Percentiles rank a stretch among this genome's conserved stretches.
These are phyloP conservation scores for Tilletia indica DNA, from an alignment of 1,284 basidiomycete species.

Conservation along the genomic window DNA sequence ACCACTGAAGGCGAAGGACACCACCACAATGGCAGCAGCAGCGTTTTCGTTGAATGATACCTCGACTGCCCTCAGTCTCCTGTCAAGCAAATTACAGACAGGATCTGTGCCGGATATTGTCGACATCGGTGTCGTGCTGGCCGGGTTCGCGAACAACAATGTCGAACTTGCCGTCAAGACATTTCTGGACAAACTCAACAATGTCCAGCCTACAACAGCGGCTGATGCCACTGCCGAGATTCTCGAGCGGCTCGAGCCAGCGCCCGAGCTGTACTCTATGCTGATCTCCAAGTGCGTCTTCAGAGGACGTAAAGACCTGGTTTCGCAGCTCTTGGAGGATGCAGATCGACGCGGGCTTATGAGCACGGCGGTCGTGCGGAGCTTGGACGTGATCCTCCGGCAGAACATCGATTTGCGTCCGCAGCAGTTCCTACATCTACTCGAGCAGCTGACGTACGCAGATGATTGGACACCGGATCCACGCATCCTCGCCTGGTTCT, in stretches of 20 bases:
- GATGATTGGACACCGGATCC: constrained; percentile 9
- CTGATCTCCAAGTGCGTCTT: constrained; percentile 14
- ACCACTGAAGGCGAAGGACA: neutral
- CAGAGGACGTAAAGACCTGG: neutral
- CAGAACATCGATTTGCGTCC: constrained; percentile 13
- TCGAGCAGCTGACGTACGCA: neutral
- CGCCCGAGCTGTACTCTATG: constrained; percentile 4
- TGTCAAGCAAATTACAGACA: neutral
- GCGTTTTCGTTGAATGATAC: constrained; percentile 12
- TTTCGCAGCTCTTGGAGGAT: neutral
- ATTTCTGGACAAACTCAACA: neutral
- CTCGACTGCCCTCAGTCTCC: neutral
- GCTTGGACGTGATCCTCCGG: constrained; percentile 14
- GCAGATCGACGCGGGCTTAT: neutral
- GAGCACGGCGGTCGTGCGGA: neutral
- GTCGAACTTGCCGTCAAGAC: constrained; percentile 3
- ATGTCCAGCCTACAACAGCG: neutral
- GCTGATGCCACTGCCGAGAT: neutral
- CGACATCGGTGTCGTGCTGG: constrained; percentile 11
- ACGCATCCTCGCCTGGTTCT: constrained; percentile 11
- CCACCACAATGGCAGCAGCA: neutral
- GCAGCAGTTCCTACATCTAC: neutral
- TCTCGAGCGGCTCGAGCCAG: neutral
- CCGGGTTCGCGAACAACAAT: neutral
- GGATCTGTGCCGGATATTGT: neutral